Percentiles rank a stretch among this genome's conserved stretches.
These are phyloP conservation scores for Pyropia yezoensis DNA, from an alignment of 23 red algal genomes.

Conservation along the genomic window DNA sequence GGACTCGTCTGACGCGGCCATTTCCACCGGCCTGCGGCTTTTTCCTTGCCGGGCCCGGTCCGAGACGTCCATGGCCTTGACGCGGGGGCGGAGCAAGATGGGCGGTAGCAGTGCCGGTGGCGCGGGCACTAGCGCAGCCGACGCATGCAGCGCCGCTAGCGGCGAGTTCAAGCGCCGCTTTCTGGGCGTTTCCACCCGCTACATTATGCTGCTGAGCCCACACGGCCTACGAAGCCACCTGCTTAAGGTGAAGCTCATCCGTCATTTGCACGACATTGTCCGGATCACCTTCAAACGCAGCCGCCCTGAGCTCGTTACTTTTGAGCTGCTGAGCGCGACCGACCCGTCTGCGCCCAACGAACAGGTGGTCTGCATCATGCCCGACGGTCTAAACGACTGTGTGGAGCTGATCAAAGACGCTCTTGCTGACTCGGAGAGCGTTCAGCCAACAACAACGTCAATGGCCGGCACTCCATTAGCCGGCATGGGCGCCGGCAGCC, in stretches of 20 bases:
- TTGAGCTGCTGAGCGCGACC: slow-evolving; percentile 20
- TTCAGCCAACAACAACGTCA: too few relatives aligned
- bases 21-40: slow-evolving; percentile 51
- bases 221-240: slow-evolving; percentile 40
- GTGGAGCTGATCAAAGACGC: slow-evolving; percentile 52
- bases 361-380: slow-evolving; percentile 57
- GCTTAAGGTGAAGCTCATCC: slow-evolving; percentile 60
- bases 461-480: too few relatives aligned
- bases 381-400: slow-evolving; percentile 60
- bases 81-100: too few relatives aligned
- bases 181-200: slow-evolving; percentile 57
- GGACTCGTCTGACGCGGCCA: slow-evolving; percentile 37
- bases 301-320: slow-evolving; percentile 62
- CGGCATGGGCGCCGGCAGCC: too few relatives aligned
- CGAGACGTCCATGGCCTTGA: slow-evolving; percentile 1
- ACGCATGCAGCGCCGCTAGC: slow-evolving; percentile 3
- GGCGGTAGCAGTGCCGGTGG: not conserved
- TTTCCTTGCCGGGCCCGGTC: slow-evolving; percentile 69
- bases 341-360: slow-evolving; percentile 12
- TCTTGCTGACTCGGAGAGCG: slow-evolving; percentile 14
- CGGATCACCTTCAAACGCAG: slow-evolving; percentile 68
- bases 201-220: slow-evolving; percentile 53
- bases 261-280: slow-evolving; percentile 54
- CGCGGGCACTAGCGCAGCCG: too few relatives aligned
- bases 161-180: slow-evolving; percentile 57